Conservation (phyloP, 257 asterid species). For the Hygrophila difformis region DNA sequence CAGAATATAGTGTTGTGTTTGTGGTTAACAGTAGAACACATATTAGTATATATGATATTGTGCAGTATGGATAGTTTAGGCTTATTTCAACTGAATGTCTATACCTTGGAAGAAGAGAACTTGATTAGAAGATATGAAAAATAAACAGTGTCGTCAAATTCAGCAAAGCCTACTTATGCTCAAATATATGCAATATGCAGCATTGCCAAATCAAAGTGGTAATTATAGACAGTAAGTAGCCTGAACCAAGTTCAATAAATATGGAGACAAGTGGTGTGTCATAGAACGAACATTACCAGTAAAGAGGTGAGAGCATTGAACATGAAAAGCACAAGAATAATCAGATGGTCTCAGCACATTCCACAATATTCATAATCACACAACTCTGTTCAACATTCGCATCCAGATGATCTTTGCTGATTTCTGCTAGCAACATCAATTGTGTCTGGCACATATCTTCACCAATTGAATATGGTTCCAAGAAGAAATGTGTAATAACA, state of each 20-base stretch:
- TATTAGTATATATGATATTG: no score
- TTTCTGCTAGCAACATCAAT: constrained; percentile 44
- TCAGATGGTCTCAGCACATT: neutral
- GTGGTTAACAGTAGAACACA: no score
- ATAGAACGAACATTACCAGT: constrained; percentile 13
- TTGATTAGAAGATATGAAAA: neutral
- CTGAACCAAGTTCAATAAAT: constrained; percentile 8
- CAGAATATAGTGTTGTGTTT: no score
- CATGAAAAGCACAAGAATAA: constrained; percentile 14
- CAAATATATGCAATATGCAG: constrained; percentile 12
- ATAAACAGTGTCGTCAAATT: constrained; percentile 9
- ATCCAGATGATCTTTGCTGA: constrained; percentile 49
- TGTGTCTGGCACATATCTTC: constrained; percentile 52
- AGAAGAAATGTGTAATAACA: constrained; percentile 5
- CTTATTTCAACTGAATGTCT: no score
- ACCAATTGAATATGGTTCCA: constrained; percentile 12
- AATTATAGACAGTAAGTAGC: constrained; percentile 3
- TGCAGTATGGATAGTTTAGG: no score
- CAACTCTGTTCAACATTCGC: constrained; percentile 39
- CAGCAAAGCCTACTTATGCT: constrained; percentile 7
- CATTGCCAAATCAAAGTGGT: constrained; percentile 5
- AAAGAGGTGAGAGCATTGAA: constrained; percentile 7
- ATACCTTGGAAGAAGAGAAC: no score
- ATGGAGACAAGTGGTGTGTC: constrained; percentile 10
- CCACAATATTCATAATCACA: neutral